A percentile compares a stretch with the other conserved stretches of the same genome.
phyloP scores from a whole-genome alignment of 2,329 filamentous ascomycete species.

The Cordyceps militaris region DNA sequence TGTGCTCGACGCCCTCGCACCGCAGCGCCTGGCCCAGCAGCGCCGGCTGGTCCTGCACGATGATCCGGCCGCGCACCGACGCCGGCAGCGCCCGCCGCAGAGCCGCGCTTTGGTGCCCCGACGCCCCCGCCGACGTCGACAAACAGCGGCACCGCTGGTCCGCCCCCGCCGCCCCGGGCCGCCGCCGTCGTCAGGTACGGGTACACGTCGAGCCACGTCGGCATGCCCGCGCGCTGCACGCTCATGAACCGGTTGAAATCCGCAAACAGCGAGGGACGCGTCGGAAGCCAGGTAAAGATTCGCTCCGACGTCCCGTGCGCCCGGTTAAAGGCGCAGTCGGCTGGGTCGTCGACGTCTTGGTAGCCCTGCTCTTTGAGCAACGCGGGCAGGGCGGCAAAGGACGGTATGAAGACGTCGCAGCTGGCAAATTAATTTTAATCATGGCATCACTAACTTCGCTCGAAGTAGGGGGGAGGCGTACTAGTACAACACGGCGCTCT shows the following conservation, averaged over 20 bases:
- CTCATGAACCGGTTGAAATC: slow-evolving; percentile 7
- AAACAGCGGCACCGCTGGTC: neutral
- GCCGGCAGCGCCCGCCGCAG: neutral
- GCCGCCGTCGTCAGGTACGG: neutral
- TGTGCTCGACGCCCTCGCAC: slow-evolving; percentile 19
- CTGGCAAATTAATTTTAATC: too few species aligned
- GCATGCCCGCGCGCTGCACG: slow-evolving; percentile 6
- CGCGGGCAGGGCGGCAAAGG: neutral
- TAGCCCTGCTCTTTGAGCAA: slow-evolving; percentile 3
- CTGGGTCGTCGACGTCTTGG: neutral
- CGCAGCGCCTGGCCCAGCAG: slow-evolving; percentile 19
- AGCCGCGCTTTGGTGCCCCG: neutral
- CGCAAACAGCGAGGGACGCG: neutral
- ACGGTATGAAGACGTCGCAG: neutral
- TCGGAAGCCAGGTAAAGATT: neutral
- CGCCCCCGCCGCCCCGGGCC: too few species aligned
- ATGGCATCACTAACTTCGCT: too few species aligned
- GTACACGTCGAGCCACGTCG: neutral
- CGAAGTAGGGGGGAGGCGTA: neutral
- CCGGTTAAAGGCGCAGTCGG: slow-evolving; percentile 3
- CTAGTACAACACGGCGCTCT: slow-evolving; percentile 2
- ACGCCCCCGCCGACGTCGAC: slow-evolving; percentile 12
- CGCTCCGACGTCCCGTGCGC: neutral
- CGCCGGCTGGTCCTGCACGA: slow-evolving; percentile 23
- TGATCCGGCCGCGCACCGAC: slow-evolving; percentile 7